A percentile compares a stretch with the other conserved stretches of the same genome.
Evolutionary conservation across 2,329 filamentous ascomycete genomes (phyloP).

Genomic region (Raffaelea albimanens): DNA sequence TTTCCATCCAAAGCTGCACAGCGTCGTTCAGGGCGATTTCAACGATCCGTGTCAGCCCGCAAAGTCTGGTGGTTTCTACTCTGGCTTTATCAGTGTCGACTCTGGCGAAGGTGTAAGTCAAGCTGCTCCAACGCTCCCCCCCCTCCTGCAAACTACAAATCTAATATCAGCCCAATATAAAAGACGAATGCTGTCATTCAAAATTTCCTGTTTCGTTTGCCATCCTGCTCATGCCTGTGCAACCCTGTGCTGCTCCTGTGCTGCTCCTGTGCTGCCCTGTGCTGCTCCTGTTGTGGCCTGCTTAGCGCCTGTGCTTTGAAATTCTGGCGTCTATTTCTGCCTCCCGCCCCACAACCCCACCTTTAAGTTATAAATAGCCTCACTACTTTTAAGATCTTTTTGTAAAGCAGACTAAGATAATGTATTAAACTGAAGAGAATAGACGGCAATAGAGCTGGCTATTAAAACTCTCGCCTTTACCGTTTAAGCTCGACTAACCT

Average conservation of each 20-base stretch:
- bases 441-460: neutral
- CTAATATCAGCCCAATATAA: neutral
- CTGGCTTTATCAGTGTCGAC: conserved; percentile 28
- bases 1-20: conserved; percentile 40
- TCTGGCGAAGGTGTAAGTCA: conserved; percentile 14
- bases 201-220: conserved; percentile 1
- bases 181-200: neutral
- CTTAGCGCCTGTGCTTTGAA: conserved; percentile 1
- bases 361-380: neutral
- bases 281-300: neutral
- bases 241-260: neutral
- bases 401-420: neutral
- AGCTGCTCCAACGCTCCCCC: too few relatives aligned
- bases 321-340: neutral
- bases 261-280: neutral
- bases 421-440: neutral
- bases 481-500: neutral
- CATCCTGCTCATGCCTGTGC: neutral
- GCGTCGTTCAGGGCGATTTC: conserved; percentile 37
- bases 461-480: neutral
- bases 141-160: too few relatives aligned
- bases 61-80: conserved; percentile 28
- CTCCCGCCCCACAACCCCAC: neutral
- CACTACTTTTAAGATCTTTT: neutral
- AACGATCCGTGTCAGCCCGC: conserved; percentile 35